phyloP scores from a whole-genome alignment of 805 yeast species.

The Nakazawaea sp. region DNA sequence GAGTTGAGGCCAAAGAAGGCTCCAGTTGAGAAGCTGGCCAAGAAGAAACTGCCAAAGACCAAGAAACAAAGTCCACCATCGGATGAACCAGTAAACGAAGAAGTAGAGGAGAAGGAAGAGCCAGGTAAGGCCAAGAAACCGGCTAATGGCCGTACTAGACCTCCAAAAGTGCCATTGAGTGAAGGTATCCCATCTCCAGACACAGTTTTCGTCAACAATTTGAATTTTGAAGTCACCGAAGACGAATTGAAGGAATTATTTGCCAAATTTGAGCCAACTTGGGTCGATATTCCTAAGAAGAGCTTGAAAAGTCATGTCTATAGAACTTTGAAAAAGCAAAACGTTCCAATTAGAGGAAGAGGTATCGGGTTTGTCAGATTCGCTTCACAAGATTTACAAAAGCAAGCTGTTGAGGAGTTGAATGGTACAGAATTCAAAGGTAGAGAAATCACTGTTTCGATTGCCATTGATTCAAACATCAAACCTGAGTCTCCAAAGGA shows the following conservation, averaged over 20 bases:
- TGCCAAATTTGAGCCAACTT: conserved; percentile 42
- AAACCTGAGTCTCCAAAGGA: neutral
- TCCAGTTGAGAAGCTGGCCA: conserved; percentile 2
- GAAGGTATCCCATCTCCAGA: conserved; percentile 50
- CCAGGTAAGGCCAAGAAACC: conserved; percentile 10
- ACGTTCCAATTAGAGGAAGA: conserved; percentile 39
- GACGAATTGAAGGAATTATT: conserved; percentile 39
- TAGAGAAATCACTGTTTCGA: conserved; percentile 56
- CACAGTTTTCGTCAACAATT: conserved; percentile 56
- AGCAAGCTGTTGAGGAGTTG: conserved; percentile 49
- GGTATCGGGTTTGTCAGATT: conserved; percentile 64
- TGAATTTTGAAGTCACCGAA: conserved; percentile 43
- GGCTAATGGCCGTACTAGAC: conserved; percentile 12
- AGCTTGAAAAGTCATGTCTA: conserved; percentile 36
- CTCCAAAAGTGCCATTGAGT: conserved; percentile 22
- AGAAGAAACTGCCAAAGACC: conserved; percentile 26
- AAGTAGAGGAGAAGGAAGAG: conserved; percentile 9
- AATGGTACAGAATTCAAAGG: conserved; percentile 64
- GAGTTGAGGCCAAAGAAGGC: conserved; percentile 12
- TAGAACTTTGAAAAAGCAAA: conserved; percentile 35
- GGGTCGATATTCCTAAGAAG: conserved; percentile 55
- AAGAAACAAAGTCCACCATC: conserved; percentile 15
- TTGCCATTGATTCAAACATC: conserved; percentile 58
- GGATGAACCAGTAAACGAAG: conserved; percentile 3
- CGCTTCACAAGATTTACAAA: conserved; percentile 36